phyloP scores from a whole-genome alignment of 2,329 filamentous ascomycete species.

The Akanthomyces uredinophilus region DNA sequence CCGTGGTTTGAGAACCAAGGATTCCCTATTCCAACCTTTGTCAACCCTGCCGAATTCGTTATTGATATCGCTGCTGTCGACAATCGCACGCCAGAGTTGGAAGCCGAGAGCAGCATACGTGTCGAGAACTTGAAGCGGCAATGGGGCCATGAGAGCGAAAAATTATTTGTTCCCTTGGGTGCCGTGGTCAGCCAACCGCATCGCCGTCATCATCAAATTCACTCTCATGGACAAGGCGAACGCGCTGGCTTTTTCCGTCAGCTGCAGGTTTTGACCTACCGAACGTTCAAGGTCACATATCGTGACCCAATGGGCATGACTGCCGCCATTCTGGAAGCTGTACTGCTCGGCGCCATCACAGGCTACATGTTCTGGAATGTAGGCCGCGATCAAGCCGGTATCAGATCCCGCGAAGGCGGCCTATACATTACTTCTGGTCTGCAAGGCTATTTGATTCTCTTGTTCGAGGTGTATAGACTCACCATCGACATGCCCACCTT shows the following conservation, averaged over 20 bases:
- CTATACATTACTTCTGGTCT: conserved; percentile 67
- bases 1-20: conserved; percentile 59
- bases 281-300: conserved; percentile 66
- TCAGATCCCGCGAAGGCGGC: conserved; percentile 67
- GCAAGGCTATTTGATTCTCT: conserved; percentile 70
- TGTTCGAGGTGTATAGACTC: conserved; percentile 72
- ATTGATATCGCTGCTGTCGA: conserved; percentile 72
- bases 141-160: conserved; percentile 46
- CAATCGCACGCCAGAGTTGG: conserved; percentile 62
- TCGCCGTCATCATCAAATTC: conserved; percentile 8
- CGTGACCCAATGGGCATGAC: conserved; percentile 73
- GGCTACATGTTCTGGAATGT: conserved; percentile 70
- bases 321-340: conserved; percentile 63
- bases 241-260: conserved; percentile 59
- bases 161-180: conserved; percentile 21
- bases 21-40: conserved; percentile 61
- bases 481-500: conserved; percentile 71
- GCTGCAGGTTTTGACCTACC: conserved; percentile 58
- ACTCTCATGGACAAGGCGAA: conserved; percentile 22
- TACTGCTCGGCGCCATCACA: conserved; percentile 64
- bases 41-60: conserved; percentile 72
- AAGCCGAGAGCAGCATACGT: conserved; percentile 52
- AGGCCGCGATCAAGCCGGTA: conserved; percentile 61
- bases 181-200: conserved; percentile 2
- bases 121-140: conserved; percentile 56